Conservation (phyloP, 805 yeast genomes). For the Candida orba region DNA sequence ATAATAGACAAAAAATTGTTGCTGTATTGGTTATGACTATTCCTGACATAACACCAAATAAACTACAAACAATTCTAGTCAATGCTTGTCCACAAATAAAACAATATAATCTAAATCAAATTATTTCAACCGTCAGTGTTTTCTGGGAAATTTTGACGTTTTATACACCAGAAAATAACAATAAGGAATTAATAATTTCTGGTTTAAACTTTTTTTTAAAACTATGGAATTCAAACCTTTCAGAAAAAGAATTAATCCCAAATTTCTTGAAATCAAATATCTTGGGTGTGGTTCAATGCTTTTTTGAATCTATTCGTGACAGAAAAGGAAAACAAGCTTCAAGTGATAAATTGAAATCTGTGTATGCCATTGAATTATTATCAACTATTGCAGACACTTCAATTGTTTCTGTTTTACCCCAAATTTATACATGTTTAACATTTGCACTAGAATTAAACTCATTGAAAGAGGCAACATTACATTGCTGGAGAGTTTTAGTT, state of each 20-base stretch:
- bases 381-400: constrained; percentile 46
- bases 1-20: constrained; percentile 43
- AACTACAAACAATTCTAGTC: constrained; percentile 44
- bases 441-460: constrained; percentile 61
- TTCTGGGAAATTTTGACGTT: constrained; percentile 40
- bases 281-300: constrained; percentile 68
- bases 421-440: constrained; percentile 79
- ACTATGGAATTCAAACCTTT: constrained; percentile 13
- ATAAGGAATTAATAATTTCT: constrained; percentile 15
- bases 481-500: constrained; percentile 62
- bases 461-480: constrained; percentile 53
- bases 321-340: constrained; percentile 64
- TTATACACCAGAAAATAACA: constrained; percentile 31
- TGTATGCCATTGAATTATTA: constrained; percentile 67
- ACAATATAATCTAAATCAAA: constrained; percentile 22
- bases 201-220: constrained; percentile 38
- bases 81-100: constrained; percentile 46
- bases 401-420: constrained; percentile 69
- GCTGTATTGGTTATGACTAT: constrained; percentile 52
- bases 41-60: constrained; percentile 38
- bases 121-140: constrained; percentile 19
- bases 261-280: constrained; percentile 49
- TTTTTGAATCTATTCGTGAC: constrained; percentile 74
- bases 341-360: constrained; percentile 61
- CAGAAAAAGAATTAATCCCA: constrained; percentile 25